Conservation (phyloP, 192 early-diverging fungal genomes). For the Cladochytrium replicatum region DNA sequence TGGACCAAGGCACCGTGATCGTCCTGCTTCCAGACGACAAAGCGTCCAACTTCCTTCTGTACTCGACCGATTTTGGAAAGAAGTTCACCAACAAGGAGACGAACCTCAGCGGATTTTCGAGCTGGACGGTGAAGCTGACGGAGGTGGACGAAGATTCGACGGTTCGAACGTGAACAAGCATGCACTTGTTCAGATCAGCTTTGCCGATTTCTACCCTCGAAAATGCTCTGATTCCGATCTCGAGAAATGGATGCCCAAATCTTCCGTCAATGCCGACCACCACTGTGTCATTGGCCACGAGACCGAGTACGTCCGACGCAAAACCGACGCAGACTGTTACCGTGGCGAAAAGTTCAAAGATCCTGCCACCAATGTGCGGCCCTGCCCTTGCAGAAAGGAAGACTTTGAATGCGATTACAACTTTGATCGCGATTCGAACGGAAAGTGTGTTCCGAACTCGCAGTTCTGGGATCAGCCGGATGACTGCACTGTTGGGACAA, state of each 20-base stretch:
- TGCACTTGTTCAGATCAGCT: slow-evolving; percentile 61
- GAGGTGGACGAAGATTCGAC: slow-evolving; percentile 71
- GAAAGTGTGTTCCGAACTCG: slow-evolving; percentile 52
- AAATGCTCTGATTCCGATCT: slow-evolving; percentile 76
- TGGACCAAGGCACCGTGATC: slow-evolving; percentile 72
- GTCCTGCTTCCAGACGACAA: slow-evolving; percentile 60
- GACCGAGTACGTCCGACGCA: slow-evolving; percentile 63
- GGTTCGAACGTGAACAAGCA: slow-evolving; percentile 29
- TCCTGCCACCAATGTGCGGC: slow-evolving; percentile 29
- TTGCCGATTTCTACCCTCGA: slow-evolving; percentile 43
- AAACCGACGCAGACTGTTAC: slow-evolving; percentile 65
- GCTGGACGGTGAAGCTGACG: slow-evolving; percentile 48
- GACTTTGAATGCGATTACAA: slow-evolving; percentile 96
- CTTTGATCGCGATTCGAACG: slow-evolving; percentile 35
- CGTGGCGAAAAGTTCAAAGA: slow-evolving; percentile 54
- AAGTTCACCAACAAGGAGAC: slow-evolving; percentile 52
- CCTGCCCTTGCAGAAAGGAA: slow-evolving; percentile 63
- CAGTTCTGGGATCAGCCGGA: slow-evolving; percentile 44
- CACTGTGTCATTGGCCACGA: slow-evolving; percentile 76
- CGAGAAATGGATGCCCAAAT: slow-evolving; percentile 61
- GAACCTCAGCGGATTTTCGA: slow-evolving; percentile 13
- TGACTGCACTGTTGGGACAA: slow-evolving; percentile 54
- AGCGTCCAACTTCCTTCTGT: slow-evolving; percentile 50
- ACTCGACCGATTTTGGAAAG: slow-evolving; percentile 69
- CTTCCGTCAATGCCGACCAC: slow-evolving; percentile 22